A percentile compares a stretch with the other conserved stretches of the same genome.
These are phyloP conservation scores for Anisogramma anomala DNA, from an alignment of 2,329 filamentous ascomycete species.

Conservation along the genomic window DNA sequence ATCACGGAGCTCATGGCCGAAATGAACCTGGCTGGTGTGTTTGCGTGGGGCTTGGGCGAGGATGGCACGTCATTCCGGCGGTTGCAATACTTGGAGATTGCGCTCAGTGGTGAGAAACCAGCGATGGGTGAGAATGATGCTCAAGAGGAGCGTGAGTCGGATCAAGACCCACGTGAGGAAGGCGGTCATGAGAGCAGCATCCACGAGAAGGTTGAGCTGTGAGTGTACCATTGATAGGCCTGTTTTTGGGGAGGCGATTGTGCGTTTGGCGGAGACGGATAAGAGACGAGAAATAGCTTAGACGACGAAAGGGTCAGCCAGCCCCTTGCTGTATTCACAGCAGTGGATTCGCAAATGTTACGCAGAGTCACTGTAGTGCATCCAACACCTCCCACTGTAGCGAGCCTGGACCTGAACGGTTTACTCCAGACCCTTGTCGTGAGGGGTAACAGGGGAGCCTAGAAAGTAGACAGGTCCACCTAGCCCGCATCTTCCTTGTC, in stretches of 20 bases:
- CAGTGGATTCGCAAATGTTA: too few species aligned
- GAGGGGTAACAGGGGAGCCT: too few species aligned
- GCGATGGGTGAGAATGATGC: neutral
- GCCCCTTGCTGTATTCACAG: too few species aligned
- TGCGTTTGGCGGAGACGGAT: too few species aligned
- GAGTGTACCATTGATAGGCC: neutral
- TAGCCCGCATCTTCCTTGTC: too few species aligned
- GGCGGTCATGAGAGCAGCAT: too few species aligned
- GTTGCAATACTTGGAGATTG: conserved; percentile 18
- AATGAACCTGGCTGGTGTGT: conserved; percentile 53
- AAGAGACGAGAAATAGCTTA: too few species aligned
- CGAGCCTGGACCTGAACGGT: too few species aligned
- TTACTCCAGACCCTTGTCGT: too few species aligned
- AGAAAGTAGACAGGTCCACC: too few species aligned
- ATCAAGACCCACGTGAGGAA: neutral
- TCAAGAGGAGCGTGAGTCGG: neutral
- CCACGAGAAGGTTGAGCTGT: conserved; percentile 19
- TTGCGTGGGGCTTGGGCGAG: conserved; percentile 66
- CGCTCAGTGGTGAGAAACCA: conserved; percentile 10
- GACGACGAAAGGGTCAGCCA: neutral
- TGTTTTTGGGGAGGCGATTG: neutral
- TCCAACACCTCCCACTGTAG: too few species aligned
- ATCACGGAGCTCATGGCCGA: conserved; percentile 46
- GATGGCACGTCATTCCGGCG: conserved; percentile 39
- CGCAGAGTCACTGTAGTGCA: too few species aligned